Percentiles rank a stretch among this genome's conserved stretches.
Conservation (phyloP, 768 basidiomycete genomes). For the Filobasidium floriforme region DNA sequence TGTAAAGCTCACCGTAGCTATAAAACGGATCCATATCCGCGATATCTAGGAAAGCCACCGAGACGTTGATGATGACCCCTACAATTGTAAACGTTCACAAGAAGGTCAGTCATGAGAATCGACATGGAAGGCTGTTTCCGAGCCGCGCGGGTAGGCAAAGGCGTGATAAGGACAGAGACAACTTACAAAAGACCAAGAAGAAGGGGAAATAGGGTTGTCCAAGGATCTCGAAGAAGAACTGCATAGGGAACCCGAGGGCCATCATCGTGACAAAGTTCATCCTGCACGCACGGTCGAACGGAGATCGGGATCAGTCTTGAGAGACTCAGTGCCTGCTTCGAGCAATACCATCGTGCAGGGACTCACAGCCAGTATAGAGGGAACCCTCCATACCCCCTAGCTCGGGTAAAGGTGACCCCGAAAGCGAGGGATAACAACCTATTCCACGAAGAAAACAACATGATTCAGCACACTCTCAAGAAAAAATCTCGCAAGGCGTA, state of each 20-base stretch:
- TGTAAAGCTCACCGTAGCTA: conserved; percentile 33
- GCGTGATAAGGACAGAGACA: conserved; percentile 11
- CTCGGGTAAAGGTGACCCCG: conserved; percentile 32
- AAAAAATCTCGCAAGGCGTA: background rate
- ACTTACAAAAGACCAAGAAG: conserved; percentile 42
- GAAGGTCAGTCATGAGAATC: too few species aligned
- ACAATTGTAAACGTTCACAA: background rate
- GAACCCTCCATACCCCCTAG: conserved; percentile 40
- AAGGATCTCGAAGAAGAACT: conserved; percentile 35
- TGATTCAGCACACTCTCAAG: background rate
- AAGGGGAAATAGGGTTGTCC: conserved; percentile 43
- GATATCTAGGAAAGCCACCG: conserved; percentile 40
- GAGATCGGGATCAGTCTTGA: too few species aligned
- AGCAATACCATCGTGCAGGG: too few species aligned
- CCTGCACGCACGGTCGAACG: conserved; percentile 8
- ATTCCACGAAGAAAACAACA: background rate
- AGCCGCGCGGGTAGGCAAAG: too few species aligned
- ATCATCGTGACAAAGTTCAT: conserved; percentile 35
- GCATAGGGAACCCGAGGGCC: conserved; percentile 40
- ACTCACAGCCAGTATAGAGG: conserved; percentile 41
- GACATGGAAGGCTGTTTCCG: too few species aligned
- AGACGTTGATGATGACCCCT: conserved; percentile 35
- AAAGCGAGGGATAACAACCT: conserved; percentile 42
- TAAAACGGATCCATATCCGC: conserved; percentile 39
- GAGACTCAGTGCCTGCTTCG: too few species aligned